These are phyloP conservation scores for Cystofilobasidium bisporidii DNA, from an alignment of 768 basidiomycete species.

Conservation along the genomic window DNA sequence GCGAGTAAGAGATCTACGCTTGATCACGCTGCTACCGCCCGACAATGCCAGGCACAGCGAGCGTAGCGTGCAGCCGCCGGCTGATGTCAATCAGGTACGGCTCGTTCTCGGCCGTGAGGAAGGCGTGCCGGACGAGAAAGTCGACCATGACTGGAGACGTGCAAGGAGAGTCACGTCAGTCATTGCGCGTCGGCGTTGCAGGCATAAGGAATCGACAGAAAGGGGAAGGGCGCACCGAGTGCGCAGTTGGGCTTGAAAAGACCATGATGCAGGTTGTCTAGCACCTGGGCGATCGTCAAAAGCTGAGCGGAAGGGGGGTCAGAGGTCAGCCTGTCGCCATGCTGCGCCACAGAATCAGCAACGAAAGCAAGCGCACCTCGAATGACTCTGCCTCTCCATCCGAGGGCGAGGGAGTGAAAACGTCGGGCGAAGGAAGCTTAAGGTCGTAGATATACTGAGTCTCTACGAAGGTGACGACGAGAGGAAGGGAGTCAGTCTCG, in stretches of 20 bases:
- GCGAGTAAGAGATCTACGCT: not conserved
- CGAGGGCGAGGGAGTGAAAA: constrained; percentile 58
- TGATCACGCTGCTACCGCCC: not conserved
- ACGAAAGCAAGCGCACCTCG: constrained; percentile 48
- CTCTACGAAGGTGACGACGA: not conserved
- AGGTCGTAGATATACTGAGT: constrained; percentile 68
- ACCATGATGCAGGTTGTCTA: constrained; percentile 55
- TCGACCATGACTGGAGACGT: constrained; percentile 62
- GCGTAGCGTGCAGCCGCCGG: constrained; percentile 61
- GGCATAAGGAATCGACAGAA: too few relatives aligned
- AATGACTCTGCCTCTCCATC: constrained; percentile 96
- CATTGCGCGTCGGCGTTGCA: too few relatives aligned
- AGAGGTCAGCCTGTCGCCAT: too few relatives aligned
- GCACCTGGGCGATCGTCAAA: constrained; percentile 54
- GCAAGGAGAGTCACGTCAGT: not conserved
- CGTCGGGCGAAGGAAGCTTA: constrained; percentile 49
- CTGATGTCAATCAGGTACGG: constrained; percentile 67
- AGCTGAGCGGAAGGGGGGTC: constrained; percentile 52
- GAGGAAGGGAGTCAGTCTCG: not conserved
- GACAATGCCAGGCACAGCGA: constrained; percentile 33
- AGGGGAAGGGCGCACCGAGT: constrained; percentile 52
- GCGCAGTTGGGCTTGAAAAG: constrained; percentile 92
- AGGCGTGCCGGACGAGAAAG: constrained; percentile 75
- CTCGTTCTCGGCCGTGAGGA: constrained; percentile 80
- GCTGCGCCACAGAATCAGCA: too few relatives aligned